Base-by-base conservation (phyloP, 1,284 basidiomycete species). In the Schizophyllum amplum region DNA sequence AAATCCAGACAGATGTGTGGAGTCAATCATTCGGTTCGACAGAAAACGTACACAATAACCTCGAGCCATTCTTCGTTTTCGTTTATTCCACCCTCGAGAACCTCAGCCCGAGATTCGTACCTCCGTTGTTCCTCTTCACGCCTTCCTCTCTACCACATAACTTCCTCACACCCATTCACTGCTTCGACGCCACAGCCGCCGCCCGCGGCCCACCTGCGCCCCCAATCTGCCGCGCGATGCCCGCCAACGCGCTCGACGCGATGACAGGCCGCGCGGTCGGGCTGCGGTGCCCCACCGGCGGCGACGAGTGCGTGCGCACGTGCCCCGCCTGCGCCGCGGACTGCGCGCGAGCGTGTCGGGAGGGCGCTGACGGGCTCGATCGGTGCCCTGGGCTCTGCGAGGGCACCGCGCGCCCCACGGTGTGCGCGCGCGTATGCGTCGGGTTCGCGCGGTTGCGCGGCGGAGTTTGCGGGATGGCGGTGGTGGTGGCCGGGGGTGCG, bases 371-470 rank as follows among this genome's bases (percentile, higher is more conserved):
- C 13, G 33, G 33, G 33, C 33, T 42, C 13, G 33, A 9, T 9
- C 33, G 33, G 33, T 42, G 33, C 17, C 33, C 33, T 13, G 33
- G 33, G 33, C 33, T 42, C 13, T 9, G 33, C 33, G 33, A 13
- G 33, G 13, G 13, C 3, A 42, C 33, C 13, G 17, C 33, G 13
- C 33, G 33, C 33, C 13, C 11, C 3, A 17, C 71, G 21, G 81
- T 82, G 52, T 80, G 79, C 64, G 24, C 65, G 64, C 27, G 63
- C 62, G 54, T 46, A 62, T 60, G 23, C 61, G 61, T 24, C 60
- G 60, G 70, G 24, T 69, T 63, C 64, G 24, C 65, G 64, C 27
- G 63, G 62, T 56, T 46, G 62, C 60, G 23, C 61, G 61, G 26
- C 60, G 60, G 70, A 64, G 55, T 65, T 66, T 53, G 70, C 11